phyloP scores from a whole-genome alignment of 306 rosid species.

The Castanea sativa region DNA sequence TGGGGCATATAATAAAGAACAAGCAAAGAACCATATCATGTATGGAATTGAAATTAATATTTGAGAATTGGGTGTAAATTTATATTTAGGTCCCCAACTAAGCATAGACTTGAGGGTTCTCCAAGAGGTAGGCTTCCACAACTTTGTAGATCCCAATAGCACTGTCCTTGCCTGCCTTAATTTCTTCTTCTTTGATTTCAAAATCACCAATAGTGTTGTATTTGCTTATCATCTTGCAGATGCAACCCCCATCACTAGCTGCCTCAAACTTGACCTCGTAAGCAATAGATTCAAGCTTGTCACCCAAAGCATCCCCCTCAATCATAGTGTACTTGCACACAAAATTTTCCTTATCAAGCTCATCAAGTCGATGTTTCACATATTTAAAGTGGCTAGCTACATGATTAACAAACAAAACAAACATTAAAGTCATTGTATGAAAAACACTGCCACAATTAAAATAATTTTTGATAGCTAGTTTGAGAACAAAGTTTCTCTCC shows the following conservation, averaged over 20 bases:
- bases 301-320: slow-evolving; percentile 73
- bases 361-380: slow-evolving; percentile 60
- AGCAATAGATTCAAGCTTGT: slow-evolving; percentile 61
- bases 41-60: background rate
- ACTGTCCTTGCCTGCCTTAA: slow-evolving; percentile 68
- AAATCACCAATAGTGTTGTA: slow-evolving; percentile 46
- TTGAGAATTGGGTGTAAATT: background rate
- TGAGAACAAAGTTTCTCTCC: background rate
- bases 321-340: slow-evolving; percentile 69
- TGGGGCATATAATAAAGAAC: background rate
- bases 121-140: slow-evolving; percentile 58
- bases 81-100: slow-evolving; percentile 14
- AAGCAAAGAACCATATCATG: background rate
- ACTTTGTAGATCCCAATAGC: slow-evolving; percentile 59
- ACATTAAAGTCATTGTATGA: background rate
- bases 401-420: slow-evolving; percentile 3
- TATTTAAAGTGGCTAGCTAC: slow-evolving; percentile 52
- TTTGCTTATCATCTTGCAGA: slow-evolving; percentile 53
- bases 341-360: slow-evolving; percentile 50
- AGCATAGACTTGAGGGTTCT: slow-evolving; percentile 63
- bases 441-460: background rate
- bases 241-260: slow-evolving; percentile 56
- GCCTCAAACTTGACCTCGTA: slow-evolving; percentile 75
- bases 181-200: slow-evolving; percentile 56
- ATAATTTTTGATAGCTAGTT: background rate